Evolutionary conservation across 2,329 filamentous ascomycete genomes (phyloP), one percentile per base, ranked within the genome.

Genomic region (Fusarium lateritium): DNA sequence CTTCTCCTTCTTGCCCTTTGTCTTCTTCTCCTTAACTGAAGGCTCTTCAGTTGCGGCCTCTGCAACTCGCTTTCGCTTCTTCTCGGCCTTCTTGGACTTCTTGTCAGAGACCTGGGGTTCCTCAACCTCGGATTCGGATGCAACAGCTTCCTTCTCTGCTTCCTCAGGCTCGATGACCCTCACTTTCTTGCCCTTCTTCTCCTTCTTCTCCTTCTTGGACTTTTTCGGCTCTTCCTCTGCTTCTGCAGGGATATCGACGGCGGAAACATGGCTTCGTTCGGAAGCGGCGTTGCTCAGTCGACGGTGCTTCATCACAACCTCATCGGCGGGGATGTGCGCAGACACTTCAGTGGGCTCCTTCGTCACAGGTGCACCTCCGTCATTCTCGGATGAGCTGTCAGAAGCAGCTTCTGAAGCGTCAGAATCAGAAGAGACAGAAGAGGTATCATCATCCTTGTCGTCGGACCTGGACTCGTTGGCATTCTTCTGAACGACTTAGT

Each of bases 1-100:
- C 39, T 73, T 67, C 21, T 67, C 67, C 39, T 62, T 65, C 47
- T 71, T 64, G 44, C 49, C 45, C 47, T 67, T 67, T 19, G 44
- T 55, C 67, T 78, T 74, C 22, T 76, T 74, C 21, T 69, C 67
- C 63, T 73, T 70, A 45, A 65, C 11, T 9, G 56, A 61, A 28
- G 67, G 38, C 45, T 75, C 71, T n/a, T 70, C 57, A 26, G 61
- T 56, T n/a, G 34, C 50, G n/a, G 47, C 67, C 38, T 76, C 76
- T 40, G 68, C 49, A 21, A 56, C 74, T 52, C 76, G 77, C 70
- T 79, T 79, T 38, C 76, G 75, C 71, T 78, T 81, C 70, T 79
- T 81, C 62, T 77, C 75, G 11, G 77, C 71, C 70, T 78, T 79
- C 59, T 75, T 76, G 60, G 77, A 69, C 67, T 78, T 79, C 55